These are phyloP conservation scores for Chiua virens DNA, from an alignment of 768 basidiomycete species.

Conservation along the genomic window DNA sequence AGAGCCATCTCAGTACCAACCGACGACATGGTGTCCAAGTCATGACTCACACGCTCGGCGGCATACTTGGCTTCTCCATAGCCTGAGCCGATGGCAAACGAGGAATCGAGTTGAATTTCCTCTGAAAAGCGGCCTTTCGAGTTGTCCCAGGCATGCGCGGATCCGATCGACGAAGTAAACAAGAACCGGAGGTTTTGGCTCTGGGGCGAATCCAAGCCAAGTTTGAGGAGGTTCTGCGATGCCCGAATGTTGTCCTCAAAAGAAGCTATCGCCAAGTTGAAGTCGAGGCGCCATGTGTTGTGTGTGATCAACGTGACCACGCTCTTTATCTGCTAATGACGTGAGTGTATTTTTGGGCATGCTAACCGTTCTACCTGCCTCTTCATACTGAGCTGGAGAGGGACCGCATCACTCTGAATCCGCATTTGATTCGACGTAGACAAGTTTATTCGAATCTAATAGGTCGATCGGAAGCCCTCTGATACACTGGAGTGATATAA, in stretches of 20 bases:
- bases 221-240: too few species aligned
- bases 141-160: constrained; percentile 31
- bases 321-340: too few species aligned
- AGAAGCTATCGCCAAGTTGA: too few species aligned
- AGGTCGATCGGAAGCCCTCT: constrained; percentile 30
- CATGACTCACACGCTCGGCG: constrained; percentile 39
- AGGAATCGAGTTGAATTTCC: too few species aligned
- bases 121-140: constrained; percentile 27
- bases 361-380: background rate
- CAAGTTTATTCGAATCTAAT: constrained; percentile 32
- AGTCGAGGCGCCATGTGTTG: too few species aligned
- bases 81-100: constrained; percentile 38
- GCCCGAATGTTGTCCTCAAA: too few species aligned
- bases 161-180: constrained; percentile 42
- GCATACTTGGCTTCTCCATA: constrained; percentile 50
- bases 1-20: too few species aligned
- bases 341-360: background rate
- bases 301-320: too few species aligned
- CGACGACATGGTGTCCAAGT: too few species aligned
- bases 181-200: constrained; percentile 16
- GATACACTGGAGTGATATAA: too few species aligned
- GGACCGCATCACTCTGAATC: constrained; percentile 32
- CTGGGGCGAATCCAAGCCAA: too few species aligned
- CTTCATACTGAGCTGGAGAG: constrained; percentile 12
- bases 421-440: constrained; percentile 36